A percentile compares a stretch with the other conserved stretches of the same genome.
Evolutionary conservation across 768 basidiomycete genomes (phyloP).

Genomic region (Russula olivacea): DNA sequence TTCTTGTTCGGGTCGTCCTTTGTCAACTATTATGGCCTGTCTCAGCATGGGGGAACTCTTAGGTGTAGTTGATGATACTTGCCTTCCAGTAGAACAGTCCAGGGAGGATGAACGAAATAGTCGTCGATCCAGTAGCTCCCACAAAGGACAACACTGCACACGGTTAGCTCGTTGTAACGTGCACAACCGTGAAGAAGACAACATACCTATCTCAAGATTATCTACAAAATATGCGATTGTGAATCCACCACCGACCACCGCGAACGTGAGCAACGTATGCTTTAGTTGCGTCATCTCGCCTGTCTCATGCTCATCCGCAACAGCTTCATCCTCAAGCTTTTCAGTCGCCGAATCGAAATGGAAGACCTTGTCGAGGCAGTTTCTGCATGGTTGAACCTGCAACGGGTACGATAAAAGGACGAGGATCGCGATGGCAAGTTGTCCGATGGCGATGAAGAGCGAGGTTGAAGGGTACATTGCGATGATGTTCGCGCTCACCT

Average conservation of each 20-base stretch:
- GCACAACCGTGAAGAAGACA: slow-evolving; percentile 24
- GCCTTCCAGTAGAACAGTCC: slow-evolving; percentile 94
- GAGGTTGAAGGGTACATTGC: slow-evolving; percentile 92
- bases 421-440: slow-evolving; percentile 84
- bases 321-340: slow-evolving; percentile 41
- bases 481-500: slow-evolving; percentile 90
- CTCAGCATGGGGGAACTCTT: neutral
- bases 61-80: slow-evolving; percentile 16
- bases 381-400: slow-evolving; percentile 90
- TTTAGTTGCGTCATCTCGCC: slow-evolving; percentile 65
- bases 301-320: slow-evolving; percentile 46
- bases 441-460: slow-evolving; percentile 87
- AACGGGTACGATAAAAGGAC: slow-evolving; percentile 92
- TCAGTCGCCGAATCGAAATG: slow-evolving; percentile 34
- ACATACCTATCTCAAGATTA: slow-evolving; percentile 69
- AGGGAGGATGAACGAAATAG: slow-evolving; percentile 93
- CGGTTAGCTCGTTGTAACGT: slow-evolving; percentile 5
- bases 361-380: slow-evolving; percentile 89
- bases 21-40: slow-evolving; percentile 46
- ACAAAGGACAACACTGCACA: slow-evolving; percentile 85
- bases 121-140: slow-evolving; percentile 93
- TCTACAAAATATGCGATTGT: slow-evolving; percentile 72
- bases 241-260: slow-evolving; percentile 60
- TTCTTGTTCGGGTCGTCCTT: slow-evolving; percentile 54
- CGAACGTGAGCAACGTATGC: slow-evolving; percentile 63